These are phyloP conservation scores for Albifimbria verrucaria DNA, from an alignment of 2,329 filamentous ascomycete species.

Conservation along the genomic window DNA sequence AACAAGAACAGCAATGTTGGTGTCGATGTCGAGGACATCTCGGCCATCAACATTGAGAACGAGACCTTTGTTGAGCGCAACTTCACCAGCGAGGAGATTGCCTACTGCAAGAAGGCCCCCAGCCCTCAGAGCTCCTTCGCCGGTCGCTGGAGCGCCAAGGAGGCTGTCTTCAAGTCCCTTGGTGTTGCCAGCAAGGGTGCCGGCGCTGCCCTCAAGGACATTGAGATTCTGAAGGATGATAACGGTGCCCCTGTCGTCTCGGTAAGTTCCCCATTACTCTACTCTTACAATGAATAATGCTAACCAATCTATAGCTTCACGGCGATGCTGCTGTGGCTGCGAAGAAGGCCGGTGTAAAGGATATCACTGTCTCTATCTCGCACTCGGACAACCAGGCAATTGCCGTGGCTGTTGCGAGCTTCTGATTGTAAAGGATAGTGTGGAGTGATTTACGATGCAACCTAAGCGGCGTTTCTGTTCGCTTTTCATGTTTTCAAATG, in stretches of 20 bases:
- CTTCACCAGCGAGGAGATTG: conserved; percentile 80
- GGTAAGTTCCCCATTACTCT: conserved; percentile 53
- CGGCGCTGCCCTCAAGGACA: conserved; percentile 87
- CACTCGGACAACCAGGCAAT: conserved; percentile 94
- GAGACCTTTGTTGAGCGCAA: conserved; percentile 93
- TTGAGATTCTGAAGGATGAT: conserved; percentile 82
- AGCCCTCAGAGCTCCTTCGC: conserved; percentile 88
- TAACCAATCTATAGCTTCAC: conserved; percentile 64
- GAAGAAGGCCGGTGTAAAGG: conserved; percentile 82
- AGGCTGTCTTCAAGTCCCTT: conserved; percentile 97
- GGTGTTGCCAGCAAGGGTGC: conserved; percentile 84
- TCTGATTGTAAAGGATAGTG: conserved; percentile 44
- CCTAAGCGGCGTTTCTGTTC: conserved; percentile 6
- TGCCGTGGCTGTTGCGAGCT: conserved; percentile 83
- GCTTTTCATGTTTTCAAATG: background rate
- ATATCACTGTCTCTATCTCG: conserved; percentile 89
- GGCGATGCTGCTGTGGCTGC: conserved; percentile 81
- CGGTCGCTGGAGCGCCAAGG: conserved; percentile 95
- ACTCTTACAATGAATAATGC: conserved; percentile 13
- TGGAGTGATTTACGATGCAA: conserved; percentile 9
- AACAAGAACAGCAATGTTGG: conserved; percentile 72
- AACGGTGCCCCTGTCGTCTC: conserved; percentile 79
- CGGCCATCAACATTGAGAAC: conserved; percentile 86
- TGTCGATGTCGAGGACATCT: conserved; percentile 88
- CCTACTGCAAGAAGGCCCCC: conserved; percentile 78